Base-by-base conservation (phyloP, 768 basidiomycete species). In the Phaffia tasmanica region DNA sequence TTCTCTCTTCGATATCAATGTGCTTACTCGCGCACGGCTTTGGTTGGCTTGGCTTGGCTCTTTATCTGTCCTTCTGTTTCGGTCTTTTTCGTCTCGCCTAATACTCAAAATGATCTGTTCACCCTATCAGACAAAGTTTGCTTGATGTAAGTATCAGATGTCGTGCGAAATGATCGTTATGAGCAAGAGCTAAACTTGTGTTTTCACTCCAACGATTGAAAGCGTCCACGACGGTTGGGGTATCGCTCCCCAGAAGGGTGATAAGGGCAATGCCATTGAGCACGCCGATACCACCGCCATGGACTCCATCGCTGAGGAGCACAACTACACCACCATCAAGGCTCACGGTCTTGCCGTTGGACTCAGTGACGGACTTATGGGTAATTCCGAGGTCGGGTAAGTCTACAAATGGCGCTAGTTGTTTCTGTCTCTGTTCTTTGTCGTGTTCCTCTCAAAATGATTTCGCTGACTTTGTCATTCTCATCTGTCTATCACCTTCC, bases 191-290 rank as follows among this genome's bases (percentile, higher is more conserved):
- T 30, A 16, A 23, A 30, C 57, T 30, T 46, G 56, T 35, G 57
- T 2, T 18, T n/a, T 57, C 51, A 70, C 89, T 86, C 47, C n/a
- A 55, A 29, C 46, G 56, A 7, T 42, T 56, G 14, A 11, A 62
- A 77, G 76, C 73, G 90, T 97, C 46, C 92, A 97, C 80, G 92
- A 97, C 80, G 93, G 93, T 27, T 97, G 92, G 92, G 92, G 92
- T 64, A 81, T 93, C 71, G 82, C 87, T 19, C 78, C 79, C 15
- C 75, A 83, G 69, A 77, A 81, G 47, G 71, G 70, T n/a, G 57
- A 82, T 67, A 85, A 90, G 73, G 92, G 93, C 55, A 85, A 94
- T 73, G 92, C 92, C 60, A 89, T 97, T 76, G 83, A 84, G 62
- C 87, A 86, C 14, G 92, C 83, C 9, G 81, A 81, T 56, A 94